Evolutionary conservation across 2,329 filamentous ascomycete genomes (phyloP), one percentile per base, ranked within the genome.

Genomic region (Cyclaneusma minus): DNA sequence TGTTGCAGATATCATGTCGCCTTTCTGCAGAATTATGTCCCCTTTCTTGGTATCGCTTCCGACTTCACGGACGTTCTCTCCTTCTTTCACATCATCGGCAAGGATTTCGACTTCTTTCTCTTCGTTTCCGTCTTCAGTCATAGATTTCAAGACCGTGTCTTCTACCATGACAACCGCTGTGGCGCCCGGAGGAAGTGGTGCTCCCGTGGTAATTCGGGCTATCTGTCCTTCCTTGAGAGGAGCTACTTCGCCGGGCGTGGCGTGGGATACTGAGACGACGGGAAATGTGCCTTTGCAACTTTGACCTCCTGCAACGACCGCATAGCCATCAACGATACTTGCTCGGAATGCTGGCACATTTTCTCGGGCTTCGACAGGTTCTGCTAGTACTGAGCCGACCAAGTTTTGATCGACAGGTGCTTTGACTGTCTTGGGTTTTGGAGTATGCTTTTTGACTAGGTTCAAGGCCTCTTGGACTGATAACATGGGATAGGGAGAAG

Each of bases 121-220:
- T 52, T 98, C 89, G 26, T 62, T 63, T 0, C 74, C 80, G 39
- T 92, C 81, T 0, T 79, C 73, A 0, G 83, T 89, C 50, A 69
- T 71, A 2, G 68, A 73, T 33, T 67, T 70, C 4, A 98, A 58
- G 1, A 74, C 54, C 0, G 89, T 98, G 44, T 94, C 89, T 54
- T 98, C 89, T 1, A 98, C 89, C 83, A 91, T 95, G 24, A 94
- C 76, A 4, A 98, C 85, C 1, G 87, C 77, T 14, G 82, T 92
- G 2, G 89, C 83, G 1, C 85, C 83, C 0, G 74, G 73, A 1
- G 89, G 89, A 1, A 98, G 56, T 7, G 89, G 87, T 5, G 89
- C 89, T 1, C 89, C 89, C 0, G 89, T 98, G 0, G 89, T 98
- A 39, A 98, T 93, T 24, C 89, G 67, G 1, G 87, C 78, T 28